These are phyloP conservation scores for Suhomyces ambrosiae DNA, from an alignment of 1,139 yeast species.

Conservation along the genomic window DNA sequence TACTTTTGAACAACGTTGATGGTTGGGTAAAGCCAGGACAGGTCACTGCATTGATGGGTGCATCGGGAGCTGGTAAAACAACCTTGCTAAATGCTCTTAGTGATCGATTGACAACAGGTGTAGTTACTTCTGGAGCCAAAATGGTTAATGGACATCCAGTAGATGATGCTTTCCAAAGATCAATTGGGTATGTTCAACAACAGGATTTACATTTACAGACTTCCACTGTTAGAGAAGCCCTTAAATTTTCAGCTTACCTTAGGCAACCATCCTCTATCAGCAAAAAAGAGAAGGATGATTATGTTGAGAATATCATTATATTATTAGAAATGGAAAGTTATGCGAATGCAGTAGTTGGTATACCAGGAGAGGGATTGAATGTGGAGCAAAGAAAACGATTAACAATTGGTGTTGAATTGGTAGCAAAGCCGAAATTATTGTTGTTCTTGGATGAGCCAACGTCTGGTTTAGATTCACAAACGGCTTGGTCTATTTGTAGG, in stretches of 20 bases:
- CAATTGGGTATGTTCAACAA: constrained; percentile 46
- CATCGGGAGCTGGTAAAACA: constrained; percentile 41
- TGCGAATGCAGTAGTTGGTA: constrained; percentile 43
- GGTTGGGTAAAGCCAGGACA: constrained; percentile 60
- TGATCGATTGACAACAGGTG: constrained; percentile 38
- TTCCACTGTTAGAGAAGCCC: constrained; percentile 43
- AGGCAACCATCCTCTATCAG: constrained; percentile 36
- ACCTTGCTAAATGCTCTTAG: constrained; percentile 36
- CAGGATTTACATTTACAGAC: constrained; percentile 42
- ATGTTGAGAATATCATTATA: constrained; percentile 39
- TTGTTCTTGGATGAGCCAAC: constrained; percentile 53
- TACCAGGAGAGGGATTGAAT: constrained; percentile 43
- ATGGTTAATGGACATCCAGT: constrained; percentile 39
- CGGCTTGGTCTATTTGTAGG: constrained; percentile 48
- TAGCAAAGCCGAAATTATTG: constrained; percentile 41
- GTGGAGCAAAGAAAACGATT: constrained; percentile 42
- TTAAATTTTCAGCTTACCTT: constrained; percentile 38
- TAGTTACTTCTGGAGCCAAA: constrained; percentile 35
- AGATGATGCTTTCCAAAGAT: constrained; percentile 42
- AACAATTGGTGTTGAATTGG: constrained; percentile 44
- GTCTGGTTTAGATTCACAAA: constrained; percentile 46
- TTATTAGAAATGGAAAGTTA: constrained; percentile 40
- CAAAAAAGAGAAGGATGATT: constrained; percentile 33
- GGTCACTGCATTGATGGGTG: constrained; percentile 37
- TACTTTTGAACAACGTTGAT: constrained; percentile 48